Percentiles rank a stretch among this genome's conserved stretches.
These are phyloP conservation scores for Parmelia sp. DNA, from an alignment of 495 filamentous ascomycete genomes.

Conservation along the genomic window DNA sequence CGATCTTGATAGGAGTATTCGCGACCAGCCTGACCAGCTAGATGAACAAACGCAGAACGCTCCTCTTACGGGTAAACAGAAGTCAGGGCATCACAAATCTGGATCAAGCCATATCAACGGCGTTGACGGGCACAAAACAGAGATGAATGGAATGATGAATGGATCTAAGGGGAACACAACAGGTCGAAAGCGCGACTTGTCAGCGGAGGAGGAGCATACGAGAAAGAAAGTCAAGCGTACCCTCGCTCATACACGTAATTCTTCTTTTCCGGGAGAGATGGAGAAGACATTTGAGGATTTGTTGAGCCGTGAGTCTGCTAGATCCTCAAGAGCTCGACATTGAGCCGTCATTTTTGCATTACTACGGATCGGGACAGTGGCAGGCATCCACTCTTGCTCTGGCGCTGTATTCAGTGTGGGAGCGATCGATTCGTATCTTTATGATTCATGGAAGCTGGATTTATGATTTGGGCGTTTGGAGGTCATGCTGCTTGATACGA, in stretches of 20 bases:
- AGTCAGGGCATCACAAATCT: not conserved
- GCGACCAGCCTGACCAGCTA: not conserved
- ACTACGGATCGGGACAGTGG: not conserved
- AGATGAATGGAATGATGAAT: not conserved
- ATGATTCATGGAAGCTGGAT: no score
- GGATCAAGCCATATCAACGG: not conserved
- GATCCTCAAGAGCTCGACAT: not conserved
- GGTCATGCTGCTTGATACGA: no score
- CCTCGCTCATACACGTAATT: not conserved
- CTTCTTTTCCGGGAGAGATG: not conserved
- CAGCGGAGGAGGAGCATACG: not conserved
- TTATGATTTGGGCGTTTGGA: no score
- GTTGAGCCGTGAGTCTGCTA: not conserved
- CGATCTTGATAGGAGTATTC: not conserved
- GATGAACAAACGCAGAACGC: not conserved
- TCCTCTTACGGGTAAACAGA: not conserved
- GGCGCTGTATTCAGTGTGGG: not conserved
- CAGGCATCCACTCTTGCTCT: not conserved
- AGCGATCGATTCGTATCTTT: not conserved
- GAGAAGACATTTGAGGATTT: not conserved
- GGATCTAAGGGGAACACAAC: not conserved
- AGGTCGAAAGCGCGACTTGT: not conserved
- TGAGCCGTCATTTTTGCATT: not conserved
- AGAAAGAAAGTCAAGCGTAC: constrained; percentile 2
- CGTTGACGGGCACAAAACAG: not conserved